phyloP scores from a whole-genome alignment of 805 yeast species.

The Candida koratica region DNA sequence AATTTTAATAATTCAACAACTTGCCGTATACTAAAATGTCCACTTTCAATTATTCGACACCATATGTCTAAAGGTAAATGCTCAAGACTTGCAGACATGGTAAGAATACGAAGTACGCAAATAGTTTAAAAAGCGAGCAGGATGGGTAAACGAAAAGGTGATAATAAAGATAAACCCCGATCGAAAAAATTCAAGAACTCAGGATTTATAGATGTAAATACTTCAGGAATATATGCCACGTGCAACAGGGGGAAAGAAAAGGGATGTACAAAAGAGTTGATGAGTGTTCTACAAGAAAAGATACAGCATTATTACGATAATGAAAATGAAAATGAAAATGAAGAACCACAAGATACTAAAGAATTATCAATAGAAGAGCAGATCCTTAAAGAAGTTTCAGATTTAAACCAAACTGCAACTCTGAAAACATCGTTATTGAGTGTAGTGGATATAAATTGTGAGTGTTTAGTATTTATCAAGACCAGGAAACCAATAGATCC shows the following conservation, averaged over 20 bases:
- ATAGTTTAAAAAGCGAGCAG: too few species aligned
- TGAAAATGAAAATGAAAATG: conserved; percentile 26
- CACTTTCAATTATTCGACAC: conserved; percentile 13
- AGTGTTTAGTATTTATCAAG: conserved; percentile 82
- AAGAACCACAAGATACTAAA: conserved; percentile 17
- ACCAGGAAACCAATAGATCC: conserved; percentile 78
- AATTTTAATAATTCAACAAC: conserved; percentile 10
- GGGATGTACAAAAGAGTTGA: conserved; percentile 71
- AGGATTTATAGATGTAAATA: conserved; percentile 73
- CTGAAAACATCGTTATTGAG: conserved; percentile 46
- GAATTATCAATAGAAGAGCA: conserved; percentile 70
- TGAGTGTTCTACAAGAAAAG: conserved; percentile 46
- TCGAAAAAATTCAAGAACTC: conserved; percentile 44
- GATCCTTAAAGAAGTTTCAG: conserved; percentile 66
- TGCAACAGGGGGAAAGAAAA: conserved; percentile 79
- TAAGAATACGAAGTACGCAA: too few species aligned
- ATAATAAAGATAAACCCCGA: conserved; percentile 17
- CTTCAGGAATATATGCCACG: conserved; percentile 85
- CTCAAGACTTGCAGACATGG: conserved; percentile 2
- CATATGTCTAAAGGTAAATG: conserved; percentile 19
- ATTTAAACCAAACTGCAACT: conserved; percentile 44
- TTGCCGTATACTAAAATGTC: conserved; percentile 13
- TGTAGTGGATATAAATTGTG: conserved; percentile 67
- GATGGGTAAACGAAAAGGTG: conserved; percentile 31
- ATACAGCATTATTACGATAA: conserved; percentile 31